Percentiles rank a stretch among this genome's conserved stretches.
phyloP scores from a whole-genome alignment of 805 yeast species.

The Candida tibetensis region DNA sequence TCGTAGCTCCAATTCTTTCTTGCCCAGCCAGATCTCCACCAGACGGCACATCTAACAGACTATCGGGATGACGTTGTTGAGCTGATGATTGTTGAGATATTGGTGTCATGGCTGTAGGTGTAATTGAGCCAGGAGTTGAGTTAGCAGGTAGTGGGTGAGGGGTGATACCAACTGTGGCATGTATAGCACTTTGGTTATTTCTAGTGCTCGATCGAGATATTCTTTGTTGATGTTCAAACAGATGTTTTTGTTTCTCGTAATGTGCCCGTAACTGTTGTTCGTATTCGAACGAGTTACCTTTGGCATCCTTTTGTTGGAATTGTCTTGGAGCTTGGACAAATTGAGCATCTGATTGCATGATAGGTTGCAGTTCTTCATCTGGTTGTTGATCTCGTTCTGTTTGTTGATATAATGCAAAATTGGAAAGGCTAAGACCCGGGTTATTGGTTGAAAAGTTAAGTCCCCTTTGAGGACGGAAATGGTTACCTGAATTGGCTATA shows the following conservation, averaged over 20 bases:
- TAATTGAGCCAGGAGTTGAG: background rate
- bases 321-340: slow-evolving; percentile 1
- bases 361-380: slow-evolving; percentile 2
- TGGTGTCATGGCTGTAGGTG: slow-evolving; percentile 1
- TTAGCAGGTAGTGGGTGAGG: background rate
- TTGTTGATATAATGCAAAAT: slow-evolving; percentile 12
- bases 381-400: slow-evolving; percentile 10
- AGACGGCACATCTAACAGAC: slow-evolving; percentile 3
- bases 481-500: slow-evolving; percentile 14
- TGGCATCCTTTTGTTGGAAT: slow-evolving; percentile 5
- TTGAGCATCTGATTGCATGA: slow-evolving; percentile 4
- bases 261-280: slow-evolving; percentile 24
- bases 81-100: slow-evolving; percentile 2
- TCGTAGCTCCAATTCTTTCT: background rate
- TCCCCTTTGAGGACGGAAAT: slow-evolving; percentile 27
- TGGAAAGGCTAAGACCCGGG: slow-evolving; percentile 12
- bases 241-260: slow-evolving; percentile 23
- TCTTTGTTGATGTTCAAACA: slow-evolving; percentile 9
- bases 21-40: background rate
- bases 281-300: slow-evolving; percentile 13
- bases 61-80: slow-evolving; percentile 4
- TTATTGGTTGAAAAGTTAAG: slow-evolving; percentile 21
- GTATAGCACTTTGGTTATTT: background rate
- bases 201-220: slow-evolving; percentile 7
- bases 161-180: slow-evolving; percentile 1